Percentiles rank a stretch among this genome's conserved stretches.
Evolutionary conservation across 495 filamentous ascomycete species (phyloP).

Genomic region (Podospora anserina): DNA sequence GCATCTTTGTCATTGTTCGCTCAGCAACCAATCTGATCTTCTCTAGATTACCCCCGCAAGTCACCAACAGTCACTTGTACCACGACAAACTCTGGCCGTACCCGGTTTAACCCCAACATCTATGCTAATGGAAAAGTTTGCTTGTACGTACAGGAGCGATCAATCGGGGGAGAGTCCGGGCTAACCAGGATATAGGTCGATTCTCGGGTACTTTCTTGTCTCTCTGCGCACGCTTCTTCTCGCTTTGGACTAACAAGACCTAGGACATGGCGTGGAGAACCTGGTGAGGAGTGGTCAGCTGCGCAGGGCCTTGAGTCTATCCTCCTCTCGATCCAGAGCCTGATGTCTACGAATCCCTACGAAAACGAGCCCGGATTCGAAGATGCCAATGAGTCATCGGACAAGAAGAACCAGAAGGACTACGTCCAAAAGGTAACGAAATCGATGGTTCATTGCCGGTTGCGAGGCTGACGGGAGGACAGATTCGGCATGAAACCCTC

Average conservation of each 20-base stretch:
- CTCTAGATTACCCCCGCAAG: constrained; percentile 78
- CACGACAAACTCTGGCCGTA: constrained; percentile 83
- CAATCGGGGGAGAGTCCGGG: constrained; percentile 17
- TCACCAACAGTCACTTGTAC: constrained; percentile 70
- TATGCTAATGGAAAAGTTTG: constrained; percentile 90
- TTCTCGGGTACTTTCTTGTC: constrained; percentile 64
- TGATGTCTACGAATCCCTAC: constrained; percentile 92
- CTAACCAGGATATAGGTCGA: constrained; percentile 58
- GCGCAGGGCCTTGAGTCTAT: constrained; percentile 95
- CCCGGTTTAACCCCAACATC: constrained; percentile 95
- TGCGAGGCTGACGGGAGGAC: constrained; percentile 15
- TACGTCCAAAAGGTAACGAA: constrained; percentile 79
- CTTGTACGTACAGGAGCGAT: constrained; percentile 56
- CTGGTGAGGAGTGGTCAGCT: constrained; percentile 91
- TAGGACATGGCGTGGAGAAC: constrained; percentile 89
- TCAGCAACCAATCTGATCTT: not conserved
- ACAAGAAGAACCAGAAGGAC: constrained; percentile 71
- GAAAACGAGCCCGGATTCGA: constrained; percentile 96
- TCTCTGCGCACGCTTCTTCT: constrained; percentile 7
- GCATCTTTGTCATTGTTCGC: not conserved
- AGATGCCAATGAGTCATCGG: constrained; percentile 59
- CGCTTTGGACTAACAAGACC: constrained; percentile 27
- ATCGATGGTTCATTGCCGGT: not conserved
- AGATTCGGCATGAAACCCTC: constrained; percentile 91
- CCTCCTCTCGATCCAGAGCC: constrained; percentile 89